Percentiles rank a stretch among this genome's conserved stretches.
Evolutionary conservation across 495 filamentous ascomycete genomes (phyloP).

Genomic region (Apodospora peruviana): DNA sequence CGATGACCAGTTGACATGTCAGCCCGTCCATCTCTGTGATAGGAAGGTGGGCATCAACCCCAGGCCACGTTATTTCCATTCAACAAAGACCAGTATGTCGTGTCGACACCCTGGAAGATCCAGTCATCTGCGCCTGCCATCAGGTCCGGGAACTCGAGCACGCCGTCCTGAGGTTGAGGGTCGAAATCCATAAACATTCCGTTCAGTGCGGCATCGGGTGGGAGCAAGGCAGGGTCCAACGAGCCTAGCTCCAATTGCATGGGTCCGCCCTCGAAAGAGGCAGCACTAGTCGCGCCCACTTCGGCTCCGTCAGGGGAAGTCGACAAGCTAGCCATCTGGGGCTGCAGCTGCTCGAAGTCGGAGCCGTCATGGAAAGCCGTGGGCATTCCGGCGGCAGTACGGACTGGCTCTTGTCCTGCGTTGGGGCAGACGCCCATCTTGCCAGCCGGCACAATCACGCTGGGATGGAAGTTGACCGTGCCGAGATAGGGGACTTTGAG

Average conservation of each 20-base stretch:
- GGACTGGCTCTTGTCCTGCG: background rate
- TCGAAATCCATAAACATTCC: constrained; percentile 32
- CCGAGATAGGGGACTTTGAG: constrained; percentile 44
- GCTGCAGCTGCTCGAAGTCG: constrained; percentile 1
- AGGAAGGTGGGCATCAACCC: too few relatives aligned
- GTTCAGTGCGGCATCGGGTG: constrained; percentile 1
- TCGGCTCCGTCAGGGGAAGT: background rate
- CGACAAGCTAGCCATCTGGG: background rate
- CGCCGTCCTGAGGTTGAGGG: constrained; percentile 9
- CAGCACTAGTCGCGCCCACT: background rate
- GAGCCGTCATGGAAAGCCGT: background rate
- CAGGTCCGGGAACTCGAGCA: constrained; percentile 19
- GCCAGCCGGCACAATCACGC: constrained; percentile 6
- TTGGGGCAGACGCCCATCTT: constrained; percentile 1
- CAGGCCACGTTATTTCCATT: constrained; percentile 8
- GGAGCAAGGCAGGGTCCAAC: constrained; percentile 3
- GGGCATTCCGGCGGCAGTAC: background rate
- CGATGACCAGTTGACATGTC: too few relatives aligned
- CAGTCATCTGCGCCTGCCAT: constrained; percentile 33
- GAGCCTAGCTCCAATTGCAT: constrained; percentile 3
- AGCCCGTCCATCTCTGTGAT: too few relatives aligned
- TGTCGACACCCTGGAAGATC: constrained; percentile 38
- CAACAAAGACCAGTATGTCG: constrained; percentile 26
- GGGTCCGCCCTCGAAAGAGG: background rate
- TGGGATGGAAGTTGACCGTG: constrained; percentile 39